phyloP scores from a whole-genome alignment of 257 asterid genomes.

The Galeopsis tetrahit region DNA sequence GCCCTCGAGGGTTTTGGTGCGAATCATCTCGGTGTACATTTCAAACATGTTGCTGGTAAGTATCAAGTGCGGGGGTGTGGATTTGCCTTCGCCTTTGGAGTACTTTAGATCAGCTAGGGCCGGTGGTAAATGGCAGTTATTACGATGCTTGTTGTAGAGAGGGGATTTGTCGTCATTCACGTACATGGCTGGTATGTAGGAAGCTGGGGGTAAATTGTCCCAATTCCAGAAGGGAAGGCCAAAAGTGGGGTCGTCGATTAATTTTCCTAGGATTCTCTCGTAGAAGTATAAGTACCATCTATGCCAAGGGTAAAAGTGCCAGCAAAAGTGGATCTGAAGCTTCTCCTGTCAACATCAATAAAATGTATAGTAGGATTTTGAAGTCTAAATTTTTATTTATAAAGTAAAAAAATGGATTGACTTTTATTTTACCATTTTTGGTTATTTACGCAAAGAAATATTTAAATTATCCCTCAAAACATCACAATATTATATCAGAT shows the following conservation, averaged over 20 bases:
- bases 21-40: slow-evolving; percentile 46
- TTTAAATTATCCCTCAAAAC: too few species aligned
- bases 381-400: too few species aligned
- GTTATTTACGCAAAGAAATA: too few species aligned
- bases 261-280: slow-evolving; percentile 46
- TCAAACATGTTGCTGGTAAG: slow-evolving; percentile 32
- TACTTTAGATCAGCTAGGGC: slow-evolving; percentile 32
- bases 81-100: not conserved
- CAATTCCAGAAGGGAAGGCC: slow-evolving; percentile 57
- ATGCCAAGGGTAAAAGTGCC: slow-evolving; percentile 57
- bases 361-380: too few species aligned
- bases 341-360: too few species aligned
- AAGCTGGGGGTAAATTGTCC: slow-evolving; percentile 43
- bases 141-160: slow-evolving; percentile 31
- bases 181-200: slow-evolving; percentile 36
- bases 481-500: too few species aligned
- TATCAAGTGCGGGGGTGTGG: slow-evolving; percentile 1
- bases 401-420: too few species aligned
- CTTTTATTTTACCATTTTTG: too few species aligned
- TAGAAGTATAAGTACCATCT: slow-evolving; percentile 54
- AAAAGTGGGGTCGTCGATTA: slow-evolving; percentile 51
- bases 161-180: not conserved
- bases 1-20: slow-evolving; percentile 31
- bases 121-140: slow-evolving; percentile 31
- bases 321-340: slow-evolving; percentile 47